Conservation (phyloP, 345 rosid genomes). For the Bruguiera parviflora region DNA sequence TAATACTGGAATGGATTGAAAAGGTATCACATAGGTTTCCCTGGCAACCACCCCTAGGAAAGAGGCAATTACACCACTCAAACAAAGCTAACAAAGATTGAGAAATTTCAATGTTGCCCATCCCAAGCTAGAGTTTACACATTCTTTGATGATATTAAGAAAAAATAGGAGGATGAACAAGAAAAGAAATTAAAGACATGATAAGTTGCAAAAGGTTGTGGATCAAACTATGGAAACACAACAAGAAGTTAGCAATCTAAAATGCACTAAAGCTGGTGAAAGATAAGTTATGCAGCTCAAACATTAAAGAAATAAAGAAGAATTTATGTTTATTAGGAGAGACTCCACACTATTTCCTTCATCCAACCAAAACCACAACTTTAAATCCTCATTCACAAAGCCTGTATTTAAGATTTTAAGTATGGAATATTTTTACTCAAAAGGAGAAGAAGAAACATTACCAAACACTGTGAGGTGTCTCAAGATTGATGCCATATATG, state of each 20-base stretch:
- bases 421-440: not conserved
- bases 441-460: conserved; percentile 34
- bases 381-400: not conserved
- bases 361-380: not conserved
- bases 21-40: too few relatives aligned
- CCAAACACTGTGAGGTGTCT: conserved; percentile 91
- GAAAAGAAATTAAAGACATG: not conserved
- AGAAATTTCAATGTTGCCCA: too few relatives aligned
- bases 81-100: too few relatives aligned
- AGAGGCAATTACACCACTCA: too few relatives aligned
- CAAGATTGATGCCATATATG: conserved; percentile 76
- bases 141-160: too few relatives aligned
- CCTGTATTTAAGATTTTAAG: not conserved
- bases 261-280: too few relatives aligned
- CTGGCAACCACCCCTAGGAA: too few relatives aligned
- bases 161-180: too few relatives aligned
- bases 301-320: not conserved
- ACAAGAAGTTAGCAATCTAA: too few relatives aligned
- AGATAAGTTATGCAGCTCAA: not conserved
- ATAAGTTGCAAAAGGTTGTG: not conserved
- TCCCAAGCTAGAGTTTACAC: too few relatives aligned
- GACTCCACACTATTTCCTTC: not conserved
- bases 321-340: not conserved
- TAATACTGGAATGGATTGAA: too few relatives aligned
- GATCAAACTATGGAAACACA: too few relatives aligned